These are phyloP conservation scores for Aspergillus transmontanensis DNA, from an alignment of 2,329 filamentous ascomycete species.

Conservation along the genomic window DNA sequence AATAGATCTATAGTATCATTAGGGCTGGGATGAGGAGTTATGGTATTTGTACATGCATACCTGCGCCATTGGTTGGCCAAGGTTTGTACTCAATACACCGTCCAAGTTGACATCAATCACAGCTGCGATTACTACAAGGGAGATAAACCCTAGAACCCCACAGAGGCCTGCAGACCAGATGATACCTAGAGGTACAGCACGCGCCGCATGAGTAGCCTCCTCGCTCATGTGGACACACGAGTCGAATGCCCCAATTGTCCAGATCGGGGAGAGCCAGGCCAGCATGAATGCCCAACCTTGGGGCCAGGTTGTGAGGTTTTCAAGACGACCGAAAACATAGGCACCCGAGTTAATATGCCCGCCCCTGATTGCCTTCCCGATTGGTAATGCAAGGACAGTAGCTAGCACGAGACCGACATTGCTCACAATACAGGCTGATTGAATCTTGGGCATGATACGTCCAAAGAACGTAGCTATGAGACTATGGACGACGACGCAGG, in stretches of 20 bases:
- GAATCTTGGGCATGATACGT: conserved; percentile 61
- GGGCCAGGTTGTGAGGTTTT: conserved; percentile 62
- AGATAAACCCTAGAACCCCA: conserved; percentile 60
- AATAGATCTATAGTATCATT: conserved; percentile 53
- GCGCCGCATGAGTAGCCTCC: conserved; percentile 62
- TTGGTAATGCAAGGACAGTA: conserved; percentile 59
- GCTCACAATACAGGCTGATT: conserved; percentile 57
- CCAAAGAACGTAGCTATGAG: conserved; percentile 56
- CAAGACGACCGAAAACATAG: conserved; percentile 59
- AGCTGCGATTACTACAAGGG: conserved; percentile 60
- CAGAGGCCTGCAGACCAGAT: conserved; percentile 55
- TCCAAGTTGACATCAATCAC: conserved; percentile 58
- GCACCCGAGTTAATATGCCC: conserved; percentile 36
- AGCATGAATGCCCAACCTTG: conserved; percentile 62
- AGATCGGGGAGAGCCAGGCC: conserved; percentile 64
- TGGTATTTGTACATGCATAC: conserved; percentile 19
- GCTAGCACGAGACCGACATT: conserved; percentile 60
- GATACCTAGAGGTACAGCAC: conserved; percentile 62
- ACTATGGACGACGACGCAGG: conserved; percentile 57
- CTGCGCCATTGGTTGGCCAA: conserved; percentile 62
- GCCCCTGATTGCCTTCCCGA: conserved; percentile 45
- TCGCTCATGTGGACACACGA: conserved; percentile 63
- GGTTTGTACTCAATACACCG: conserved; percentile 51
- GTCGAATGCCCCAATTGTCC: conserved; percentile 59
- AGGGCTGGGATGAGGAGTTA: neutral